A percentile compares a stretch with the other conserved stretches of the same genome.
Conservation (phyloP, 768 basidiomycete species). For the Cyclocybe cylindracea region DNA sequence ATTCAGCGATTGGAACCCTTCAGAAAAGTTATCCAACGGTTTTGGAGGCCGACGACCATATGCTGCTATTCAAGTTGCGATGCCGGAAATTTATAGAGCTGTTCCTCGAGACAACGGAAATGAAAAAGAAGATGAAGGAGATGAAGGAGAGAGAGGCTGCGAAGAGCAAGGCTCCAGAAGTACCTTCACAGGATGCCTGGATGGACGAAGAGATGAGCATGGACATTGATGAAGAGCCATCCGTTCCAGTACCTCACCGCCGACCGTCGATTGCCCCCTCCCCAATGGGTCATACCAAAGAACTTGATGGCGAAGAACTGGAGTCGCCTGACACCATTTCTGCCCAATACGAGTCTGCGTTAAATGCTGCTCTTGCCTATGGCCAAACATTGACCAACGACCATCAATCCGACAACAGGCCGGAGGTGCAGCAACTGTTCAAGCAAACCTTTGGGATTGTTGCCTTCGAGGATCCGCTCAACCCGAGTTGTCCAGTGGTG, state of each 20-base stretch:
- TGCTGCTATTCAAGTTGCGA: constrained; percentile 79
- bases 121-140: constrained; percentile 61
- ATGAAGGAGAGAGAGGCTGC: constrained; percentile 29
- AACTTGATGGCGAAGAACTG: background rate
- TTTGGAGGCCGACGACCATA: constrained; percentile 63
- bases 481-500: constrained; percentile 63
- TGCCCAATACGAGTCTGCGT: constrained; percentile 52
- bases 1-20: constrained; percentile 61
- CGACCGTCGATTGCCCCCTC: constrained; percentile 11
- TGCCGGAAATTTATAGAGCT: constrained; percentile 88
- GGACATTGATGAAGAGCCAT: constrained; percentile 54
- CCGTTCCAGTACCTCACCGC: constrained; percentile 18
- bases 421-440: constrained; percentile 66
- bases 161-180: constrained; percentile 4
- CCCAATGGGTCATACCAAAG: constrained; percentile 2
- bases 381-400: constrained; percentile 71
- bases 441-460: constrained; percentile 79
- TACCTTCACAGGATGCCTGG: constrained; percentile 30
- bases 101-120: constrained; percentile 67
- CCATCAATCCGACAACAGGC: constrained; percentile 62
- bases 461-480: constrained; percentile 75
- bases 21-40: constrained; percentile 60
- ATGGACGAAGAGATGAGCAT: constrained; percentile 55
- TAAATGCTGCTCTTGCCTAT: constrained; percentile 70
- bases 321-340: constrained; percentile 18